Evolutionary conservation across 1,139 yeast genomes (phyloP).

Genomic region (Eremothecium gossypii): DNA sequence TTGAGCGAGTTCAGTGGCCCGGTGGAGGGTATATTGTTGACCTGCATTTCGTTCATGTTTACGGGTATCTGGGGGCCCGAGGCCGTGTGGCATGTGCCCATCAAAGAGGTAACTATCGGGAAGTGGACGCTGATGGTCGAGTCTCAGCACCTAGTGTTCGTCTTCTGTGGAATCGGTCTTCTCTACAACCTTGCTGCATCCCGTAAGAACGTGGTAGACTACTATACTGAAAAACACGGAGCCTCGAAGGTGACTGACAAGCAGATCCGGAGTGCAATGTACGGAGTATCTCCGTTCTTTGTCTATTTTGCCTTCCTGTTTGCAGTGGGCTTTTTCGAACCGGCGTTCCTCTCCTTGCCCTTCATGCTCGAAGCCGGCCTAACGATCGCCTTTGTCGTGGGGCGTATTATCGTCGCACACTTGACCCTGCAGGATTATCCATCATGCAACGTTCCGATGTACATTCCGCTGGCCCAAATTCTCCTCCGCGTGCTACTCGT

Average conservation of each 20-base stretch:
- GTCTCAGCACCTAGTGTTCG: constrained; percentile 20
- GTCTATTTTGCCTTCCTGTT: constrained; percentile 50
- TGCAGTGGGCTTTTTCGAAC: constrained; percentile 37
- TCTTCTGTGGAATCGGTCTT: constrained; percentile 37
- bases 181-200: constrained; percentile 69
- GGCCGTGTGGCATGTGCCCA: constrained; percentile 42
- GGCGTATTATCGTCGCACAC: constrained; percentile 82
- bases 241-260: constrained; percentile 11
- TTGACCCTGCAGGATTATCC: constrained; percentile 77
- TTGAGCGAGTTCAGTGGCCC: constrained; percentile 84
- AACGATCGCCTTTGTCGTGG: constrained; percentile 74
- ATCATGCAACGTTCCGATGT: constrained; percentile 55
- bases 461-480: constrained; percentile 54
- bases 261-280: constrained; percentile 40
- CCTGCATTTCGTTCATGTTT: constrained; percentile 43
- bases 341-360: constrained; percentile 48
- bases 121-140: constrained; percentile 14
- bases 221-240: constrained; percentile 34
- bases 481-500: constrained; percentile 35
- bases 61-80: constrained; percentile 68
- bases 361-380: constrained; percentile 62
- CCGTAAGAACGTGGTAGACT: constrained; percentile 53
- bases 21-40: constrained; percentile 80
- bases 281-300: constrained; percentile 65
- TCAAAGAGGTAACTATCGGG: constrained; percentile 13